phyloP scores from a whole-genome alignment of 352 stramenopile genomes.

The Phytophthora syringae region DNA sequence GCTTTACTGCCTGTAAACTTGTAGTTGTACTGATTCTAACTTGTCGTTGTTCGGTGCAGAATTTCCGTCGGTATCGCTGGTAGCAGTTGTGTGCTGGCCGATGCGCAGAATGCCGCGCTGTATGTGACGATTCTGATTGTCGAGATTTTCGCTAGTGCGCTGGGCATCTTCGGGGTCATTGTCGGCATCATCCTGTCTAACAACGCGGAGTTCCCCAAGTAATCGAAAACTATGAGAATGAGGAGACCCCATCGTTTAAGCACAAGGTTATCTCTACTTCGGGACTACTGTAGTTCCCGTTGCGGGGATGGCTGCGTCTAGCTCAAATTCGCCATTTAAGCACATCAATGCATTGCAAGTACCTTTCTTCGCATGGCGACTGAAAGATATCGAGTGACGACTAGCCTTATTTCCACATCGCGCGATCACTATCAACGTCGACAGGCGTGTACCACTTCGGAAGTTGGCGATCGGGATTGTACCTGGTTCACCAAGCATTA shows the following conservation, averaged over 20 bases:
- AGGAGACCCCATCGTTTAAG: not conserved
- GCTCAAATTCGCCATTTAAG: slow-evolving; percentile 35
- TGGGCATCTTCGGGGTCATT: slow-evolving; percentile 99
- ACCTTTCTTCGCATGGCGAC: slow-evolving; percentile 17
- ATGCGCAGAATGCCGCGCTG: slow-evolving; percentile 97
- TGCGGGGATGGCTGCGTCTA: slow-evolving; percentile 8
- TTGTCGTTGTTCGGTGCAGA: slow-evolving; percentile 41
- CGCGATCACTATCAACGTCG: slow-evolving; percentile 77
- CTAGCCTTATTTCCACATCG: slow-evolving; percentile 80
- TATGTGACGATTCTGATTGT: slow-evolving; percentile 99
- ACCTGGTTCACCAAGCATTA: slow-evolving; percentile 40
- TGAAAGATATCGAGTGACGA: not conserved
- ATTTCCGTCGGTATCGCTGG: slow-evolving; percentile 98
- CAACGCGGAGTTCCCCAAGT: slow-evolving; percentile 94
- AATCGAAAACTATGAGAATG: slow-evolving; percentile 20
- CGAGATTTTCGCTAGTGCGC: slow-evolving; percentile 99
- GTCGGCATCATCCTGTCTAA: slow-evolving; percentile 99
- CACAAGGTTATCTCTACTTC: slow-evolving; percentile 6
- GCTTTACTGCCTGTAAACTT: slow-evolving; percentile 8
- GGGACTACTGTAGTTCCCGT: not conserved
- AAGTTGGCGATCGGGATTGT: slow-evolving; percentile 76
- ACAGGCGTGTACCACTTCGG: slow-evolving; percentile 88
- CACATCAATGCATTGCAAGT: slow-evolving; percentile 49
- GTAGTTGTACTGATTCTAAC: slow-evolving; percentile 10
- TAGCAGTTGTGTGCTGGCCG: slow-evolving; percentile 97